Conservation (phyloP, 768 basidiomycete species). For the Pulveroboletus sp. region DNA sequence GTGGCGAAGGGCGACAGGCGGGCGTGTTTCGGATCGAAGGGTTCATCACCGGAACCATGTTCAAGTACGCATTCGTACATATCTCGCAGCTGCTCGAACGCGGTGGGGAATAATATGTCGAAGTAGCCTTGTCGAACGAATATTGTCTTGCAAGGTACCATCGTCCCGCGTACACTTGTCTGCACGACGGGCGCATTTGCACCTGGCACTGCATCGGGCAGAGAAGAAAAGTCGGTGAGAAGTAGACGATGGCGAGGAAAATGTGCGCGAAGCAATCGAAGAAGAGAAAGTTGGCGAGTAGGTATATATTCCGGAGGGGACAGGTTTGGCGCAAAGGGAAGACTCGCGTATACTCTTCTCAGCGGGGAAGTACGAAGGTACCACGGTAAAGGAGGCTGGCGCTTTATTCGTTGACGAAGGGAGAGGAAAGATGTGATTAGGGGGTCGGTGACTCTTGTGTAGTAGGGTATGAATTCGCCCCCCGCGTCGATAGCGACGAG, state of each 20-base stretch:
- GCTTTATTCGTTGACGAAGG: constrained; percentile 56
- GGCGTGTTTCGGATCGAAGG: constrained; percentile 24
- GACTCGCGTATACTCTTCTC: constrained; percentile 57
- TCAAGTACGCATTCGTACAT: constrained; percentile 86
- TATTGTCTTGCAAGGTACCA: constrained; percentile 85
- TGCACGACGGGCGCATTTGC: constrained; percentile 88
- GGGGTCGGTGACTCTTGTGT: constrained; percentile 80
- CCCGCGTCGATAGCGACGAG: constrained; percentile 71
- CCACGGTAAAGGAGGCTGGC: constrained; percentile 53
- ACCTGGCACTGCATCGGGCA: constrained; percentile 77
- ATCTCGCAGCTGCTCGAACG: constrained; percentile 78
- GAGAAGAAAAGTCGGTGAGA: constrained; percentile 84
- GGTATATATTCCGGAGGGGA: constrained; percentile 88
- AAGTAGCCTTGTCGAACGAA: constrained; percentile 95
- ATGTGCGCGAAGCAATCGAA: constrained; percentile 73
- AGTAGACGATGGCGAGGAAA: constrained; percentile 95
- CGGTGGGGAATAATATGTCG: constrained; percentile 97
- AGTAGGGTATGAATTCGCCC: constrained; percentile 82
- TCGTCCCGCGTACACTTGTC: constrained; percentile 79
- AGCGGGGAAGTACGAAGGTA: constrained; percentile 53
- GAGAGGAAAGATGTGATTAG: constrained; percentile 75
- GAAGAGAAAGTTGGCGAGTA: constrained; percentile 80
- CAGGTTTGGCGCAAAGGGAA: constrained; percentile 91
- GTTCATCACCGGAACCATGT: constrained; percentile 26
- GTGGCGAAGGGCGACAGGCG: constrained; percentile 52